These are phyloP conservation scores for Climacium dendroides DNA, from an alignment of 225 moss, liverwort and hornwort species.

Conservation along the genomic window DNA sequence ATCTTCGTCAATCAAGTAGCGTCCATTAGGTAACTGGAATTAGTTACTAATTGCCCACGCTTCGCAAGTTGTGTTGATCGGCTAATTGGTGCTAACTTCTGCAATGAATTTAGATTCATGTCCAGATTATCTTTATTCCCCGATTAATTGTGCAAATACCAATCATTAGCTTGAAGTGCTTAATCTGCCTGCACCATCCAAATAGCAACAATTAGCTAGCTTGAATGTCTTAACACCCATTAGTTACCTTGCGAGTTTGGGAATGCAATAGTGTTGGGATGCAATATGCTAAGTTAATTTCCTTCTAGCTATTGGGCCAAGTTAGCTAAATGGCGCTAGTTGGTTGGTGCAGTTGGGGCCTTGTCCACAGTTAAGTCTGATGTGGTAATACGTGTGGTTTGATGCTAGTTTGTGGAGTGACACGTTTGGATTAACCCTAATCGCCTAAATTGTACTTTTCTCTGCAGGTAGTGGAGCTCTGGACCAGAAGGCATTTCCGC, in stretches of 20 bases:
- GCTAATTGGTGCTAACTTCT: background rate
- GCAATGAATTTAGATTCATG: background rate
- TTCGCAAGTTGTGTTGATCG: background rate
- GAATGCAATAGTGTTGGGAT: background rate
- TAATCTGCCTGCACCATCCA: background rate
- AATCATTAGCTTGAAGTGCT: background rate
- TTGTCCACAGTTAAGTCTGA: background rate
- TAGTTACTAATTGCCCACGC: background rate
- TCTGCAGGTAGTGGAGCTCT: slow-evolving; percentile 70
- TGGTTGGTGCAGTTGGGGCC: background rate
- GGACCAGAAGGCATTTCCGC: slow-evolving; percentile 79
- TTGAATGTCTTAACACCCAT: background rate
- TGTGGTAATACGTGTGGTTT: background rate
- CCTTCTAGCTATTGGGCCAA: background rate
- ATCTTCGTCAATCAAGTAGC: background rate
- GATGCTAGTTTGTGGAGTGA: background rate
- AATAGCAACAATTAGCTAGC: background rate
- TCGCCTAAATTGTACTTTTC: background rate
- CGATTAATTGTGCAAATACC: background rate
- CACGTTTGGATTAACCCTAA: background rate
- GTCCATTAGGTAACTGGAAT: background rate
- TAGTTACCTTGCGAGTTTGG: background rate
- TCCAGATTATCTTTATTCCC: no score
- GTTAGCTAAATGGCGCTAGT: background rate
- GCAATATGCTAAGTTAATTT: background rate